Base-by-base conservation (phyloP, 1,139 yeast species). In the Hansenula anomala region DNA sequence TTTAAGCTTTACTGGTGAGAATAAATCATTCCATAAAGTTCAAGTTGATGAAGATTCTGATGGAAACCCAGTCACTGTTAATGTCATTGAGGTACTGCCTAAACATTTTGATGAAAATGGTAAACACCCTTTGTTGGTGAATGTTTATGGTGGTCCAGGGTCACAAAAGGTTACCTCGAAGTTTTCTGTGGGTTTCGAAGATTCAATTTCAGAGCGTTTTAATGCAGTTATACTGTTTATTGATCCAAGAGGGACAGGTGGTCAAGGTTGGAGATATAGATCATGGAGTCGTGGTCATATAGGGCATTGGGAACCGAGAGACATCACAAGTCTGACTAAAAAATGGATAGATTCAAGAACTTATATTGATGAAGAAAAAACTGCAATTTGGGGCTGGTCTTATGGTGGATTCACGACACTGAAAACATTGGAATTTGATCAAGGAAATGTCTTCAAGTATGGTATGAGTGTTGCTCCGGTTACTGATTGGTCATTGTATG, bases 221-320 rank as follows among this genome's bases (percentile, higher is more conserved):
- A 76, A 82, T 52, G 77, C 83, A 2, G 70, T 88, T 28, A 80
- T 86, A 0, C 70, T 88, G 28, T 73, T 79, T 19, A 78, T 87
- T 18, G 96, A 88, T 48, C 96, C 96, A 10, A 68, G 96, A 47
- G 96, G 96, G 4, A 86, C 96, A 0, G 90, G 87, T 3, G 84
- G 79, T 23, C 75, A 76, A 59, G 90, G 90, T 5, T 83, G 95
- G 78, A 64, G 67, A 37, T 78, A 75, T 58, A 69, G 78, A 47
- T 60, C 83, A 0, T 76, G 65, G 51, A 89, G 88, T 1, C 73
- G 71, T 24, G 71, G 73, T 36, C 68, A 72, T 4, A 71, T 88
- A 33, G 96, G 96, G 6, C 68, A 71, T 45, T 80, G 80, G 77
- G 96, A 87, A 56, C 80, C 90, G 4, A 64, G 78, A 36, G 96